Evolutionary conservation across 345 rosid species (phyloP), one percentile per base, ranked within the genome.

Genomic region (Odontarrhena argentea): DNA sequence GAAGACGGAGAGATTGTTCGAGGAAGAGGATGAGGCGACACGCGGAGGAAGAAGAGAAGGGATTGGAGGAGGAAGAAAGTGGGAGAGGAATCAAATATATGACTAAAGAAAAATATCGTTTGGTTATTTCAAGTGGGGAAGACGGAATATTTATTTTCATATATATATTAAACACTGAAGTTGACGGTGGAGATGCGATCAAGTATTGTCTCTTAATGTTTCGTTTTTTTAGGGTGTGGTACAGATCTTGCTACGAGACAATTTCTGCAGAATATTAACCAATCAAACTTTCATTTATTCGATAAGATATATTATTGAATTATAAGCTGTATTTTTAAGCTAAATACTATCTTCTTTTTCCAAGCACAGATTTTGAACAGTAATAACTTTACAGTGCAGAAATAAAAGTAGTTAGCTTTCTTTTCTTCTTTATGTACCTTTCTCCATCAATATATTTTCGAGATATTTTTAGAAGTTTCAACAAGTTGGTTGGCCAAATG

Each of bases 11-110:
- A 45, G 60, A 55, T 42, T 35, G 12, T 37, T 10, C 4, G 30
- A 37, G 24, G 65, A 26, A 53, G 65, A 30, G 53, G 67, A 62
- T 44, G 12, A 26, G 67, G 15, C 18, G 66, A 47, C 67, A 62
- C 67, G 67, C 67, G 67, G 48, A 37, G 67, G 55, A 25, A 35
- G 8, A 9, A 45, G 67, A 24, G 43, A 1, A 10, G 30, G 30
- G 30, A 55, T 18, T 35, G 41, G 26, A 40, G 25, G 25, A 38
- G 8, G 49, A 18, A 18, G 44, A 61, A 36, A 62, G 44, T 46
- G 53, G 30, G 55, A 47, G 42, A 49, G 34, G 53, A 37, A 62
- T 38, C 41, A 54, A 54, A 4, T 1, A 32, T 1, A 32, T 5
- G 7, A 18, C 7, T 3, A 32, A 28, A 2, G 32, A 32, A 32